Percentiles rank a stretch among this genome's conserved stretches.
These are phyloP conservation scores for Stagonosporopsis chrysanthemi DNA, from an alignment of 2,329 filamentous ascomycete genomes.

Conservation along the genomic window DNA sequence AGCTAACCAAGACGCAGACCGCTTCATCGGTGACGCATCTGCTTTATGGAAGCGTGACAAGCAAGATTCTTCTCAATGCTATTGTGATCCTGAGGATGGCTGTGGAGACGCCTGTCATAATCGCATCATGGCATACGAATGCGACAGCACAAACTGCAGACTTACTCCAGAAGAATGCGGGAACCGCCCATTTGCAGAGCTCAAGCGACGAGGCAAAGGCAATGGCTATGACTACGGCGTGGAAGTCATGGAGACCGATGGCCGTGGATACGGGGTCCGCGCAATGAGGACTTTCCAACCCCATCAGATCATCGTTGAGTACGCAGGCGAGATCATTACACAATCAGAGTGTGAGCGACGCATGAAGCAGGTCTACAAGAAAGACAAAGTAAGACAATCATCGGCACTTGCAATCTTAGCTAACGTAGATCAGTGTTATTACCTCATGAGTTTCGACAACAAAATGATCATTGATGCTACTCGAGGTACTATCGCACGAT, in stretches of 20 bases:
- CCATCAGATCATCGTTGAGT: constrained; percentile 97
- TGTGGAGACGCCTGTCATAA: constrained; percentile 94
- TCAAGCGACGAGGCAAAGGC: constrained; percentile 72
- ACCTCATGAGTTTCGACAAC: constrained; percentile 97
- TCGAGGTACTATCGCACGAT: constrained; percentile 92
- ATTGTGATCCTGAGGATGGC: constrained; percentile 66
- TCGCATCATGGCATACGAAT: constrained; percentile 96
- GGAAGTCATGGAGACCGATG: constrained; percentile 88
- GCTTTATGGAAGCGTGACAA: constrained; percentile 83
- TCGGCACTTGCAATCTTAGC: constrained; percentile 1
- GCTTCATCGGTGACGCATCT: constrained; percentile 85
- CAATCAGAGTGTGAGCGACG: constrained; percentile 90
- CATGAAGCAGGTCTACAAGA: constrained; percentile 92
- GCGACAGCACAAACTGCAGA: constrained; percentile 87
- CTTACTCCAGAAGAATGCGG: constrained; percentile 76
- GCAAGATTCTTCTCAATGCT: constrained; percentile 74
- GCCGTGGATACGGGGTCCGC: constrained; percentile 90
- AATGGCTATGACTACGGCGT: constrained; percentile 92
- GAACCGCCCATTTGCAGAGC: constrained; percentile 86
- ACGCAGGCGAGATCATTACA: constrained; percentile 96
- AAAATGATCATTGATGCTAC: constrained; percentile 99
- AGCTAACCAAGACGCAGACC: constrained; percentile 63
- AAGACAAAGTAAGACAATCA: constrained; percentile 75
- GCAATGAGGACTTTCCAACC: constrained; percentile 87
- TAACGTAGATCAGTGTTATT: constrained; percentile 76